Evolutionary conservation across 78 protist genomes (phyloP), one percentile per base, ranked within the genome.

Genomic region (Chrysochromulina parva): DNA sequence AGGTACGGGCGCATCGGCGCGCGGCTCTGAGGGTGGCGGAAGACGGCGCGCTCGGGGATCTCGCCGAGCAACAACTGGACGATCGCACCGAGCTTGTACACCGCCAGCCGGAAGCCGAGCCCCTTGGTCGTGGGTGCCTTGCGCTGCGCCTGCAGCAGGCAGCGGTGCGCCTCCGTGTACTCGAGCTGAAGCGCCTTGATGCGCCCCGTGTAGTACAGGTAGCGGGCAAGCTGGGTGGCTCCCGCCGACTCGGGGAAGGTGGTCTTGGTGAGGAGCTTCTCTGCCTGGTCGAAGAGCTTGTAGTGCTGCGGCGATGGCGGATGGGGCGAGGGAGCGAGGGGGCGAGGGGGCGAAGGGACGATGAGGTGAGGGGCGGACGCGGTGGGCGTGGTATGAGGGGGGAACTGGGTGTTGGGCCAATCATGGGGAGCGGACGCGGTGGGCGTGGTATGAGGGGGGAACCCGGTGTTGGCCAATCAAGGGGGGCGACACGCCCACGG

Each of bases 81-180:
- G 85, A 98, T 94, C 58, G 95, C 53, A 1, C 28, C 48, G 50
- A 97, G 90, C 94, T 98, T 90, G 96, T 48, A 3, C 47, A 89
- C 96, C 7, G 96, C 67, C 60, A 94, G 94, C 50, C 95, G 93
- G 95, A 98, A 98, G 26, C 99, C 99, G 16, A 82, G 16, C 26
- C 98, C 98, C 69, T 94, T 13, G 26, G 74, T 60, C 91, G 95
- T 97, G n/a, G 99, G 99, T 9, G 99, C 99, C 91, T 97, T 97
- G 67, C 99, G 92, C 47, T 93, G 50, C 6, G 99, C 99, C 89
- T 93, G 96, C 54, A 47, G 88, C 2, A 97, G 93, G 59, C 85
- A 89, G 16, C 84, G 50, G 52, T 88, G 50, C 1, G 98, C 93
- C 60, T 94, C 98, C 28, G 95, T 7, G 96, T 98, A 98, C 84